A percentile compares a stretch with the other conserved stretches of the same genome.
phyloP scores from a whole-genome alignment of 2,329 filamentous ascomycete genomes.

The Lasiodiplodia citricola region DNA sequence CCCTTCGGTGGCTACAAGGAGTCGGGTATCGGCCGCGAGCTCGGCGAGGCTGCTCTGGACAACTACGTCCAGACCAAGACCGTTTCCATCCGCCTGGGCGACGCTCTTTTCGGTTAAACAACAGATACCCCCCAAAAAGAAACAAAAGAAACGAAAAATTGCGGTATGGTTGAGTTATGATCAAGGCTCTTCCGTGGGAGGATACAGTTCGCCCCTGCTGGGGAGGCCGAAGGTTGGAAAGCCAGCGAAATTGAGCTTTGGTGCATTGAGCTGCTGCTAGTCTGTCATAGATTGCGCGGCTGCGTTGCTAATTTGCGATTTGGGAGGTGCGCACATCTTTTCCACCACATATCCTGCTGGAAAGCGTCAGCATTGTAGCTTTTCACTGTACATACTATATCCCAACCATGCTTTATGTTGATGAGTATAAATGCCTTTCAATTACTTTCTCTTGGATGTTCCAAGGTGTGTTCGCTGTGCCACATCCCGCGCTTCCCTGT shows the following conservation, averaged over 20 bases:
- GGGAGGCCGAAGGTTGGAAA: neutral
- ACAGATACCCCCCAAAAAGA: neutral
- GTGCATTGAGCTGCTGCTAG: neutral
- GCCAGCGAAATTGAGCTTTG: conserved; percentile 7
- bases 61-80: conserved; percentile 53
- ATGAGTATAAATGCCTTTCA: neutral
- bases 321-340: neutral
- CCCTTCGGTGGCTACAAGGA: conserved; percentile 61
- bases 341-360: neutral
- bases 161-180: neutral
- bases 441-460: neutral
- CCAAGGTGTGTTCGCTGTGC: neutral
- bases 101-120: conserved; percentile 48
- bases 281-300: neutral
- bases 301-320: neutral
- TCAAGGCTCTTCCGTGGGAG: neutral
- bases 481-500: neutral
- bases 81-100: conserved; percentile 55
- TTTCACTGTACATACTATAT: conserved; percentile 12
- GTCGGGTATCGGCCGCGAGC: conserved; percentile 55
- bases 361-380: neutral
- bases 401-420: neutral
- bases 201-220: neutral
- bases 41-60: conserved; percentile 56
- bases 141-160: neutral